Percentiles rank a stretch among this genome's conserved stretches.
Evolutionary conservation across 1,139 yeast species (phyloP).

Genomic region (Yamadazyma dushanensis): DNA sequence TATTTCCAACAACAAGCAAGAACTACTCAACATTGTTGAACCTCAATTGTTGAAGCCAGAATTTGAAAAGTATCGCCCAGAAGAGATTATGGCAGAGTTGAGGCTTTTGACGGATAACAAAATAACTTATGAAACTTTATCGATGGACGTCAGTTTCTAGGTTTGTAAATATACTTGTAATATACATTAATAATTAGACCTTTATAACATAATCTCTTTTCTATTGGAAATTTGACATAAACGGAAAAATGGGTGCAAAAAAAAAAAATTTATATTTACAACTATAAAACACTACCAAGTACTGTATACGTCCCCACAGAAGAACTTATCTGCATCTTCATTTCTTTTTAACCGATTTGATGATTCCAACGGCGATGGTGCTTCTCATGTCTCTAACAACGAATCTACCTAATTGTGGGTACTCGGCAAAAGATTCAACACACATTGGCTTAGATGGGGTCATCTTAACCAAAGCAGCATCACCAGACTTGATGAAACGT

Average conservation of each 20-base stretch:
- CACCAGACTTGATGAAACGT: slow-evolving; percentile 48
- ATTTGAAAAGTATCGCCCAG: slow-evolving; percentile 9
- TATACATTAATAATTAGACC: no score
- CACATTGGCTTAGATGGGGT: slow-evolving; percentile 96
- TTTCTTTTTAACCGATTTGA: slow-evolving; percentile 97
- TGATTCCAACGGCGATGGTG: slow-evolving; percentile 99
- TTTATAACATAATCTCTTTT: no score
- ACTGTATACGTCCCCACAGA: slow-evolving; percentile 84
- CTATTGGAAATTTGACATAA: no score
- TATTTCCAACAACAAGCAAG: slow-evolving; percentile 12
- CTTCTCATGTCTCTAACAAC: slow-evolving; percentile 99
- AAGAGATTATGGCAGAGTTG: slow-evolving; percentile 8
- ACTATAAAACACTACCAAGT: slow-evolving; percentile 1
- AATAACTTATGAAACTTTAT: slow-evolving; percentile 1
- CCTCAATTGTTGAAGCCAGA: slow-evolving; percentile 12
- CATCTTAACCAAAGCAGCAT: slow-evolving; percentile 73
- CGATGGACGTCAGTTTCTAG: slow-evolving; percentile 10
- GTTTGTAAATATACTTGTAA: slow-evolving; percentile 3
- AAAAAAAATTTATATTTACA: slow-evolving; percentile 1
- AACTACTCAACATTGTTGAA: slow-evolving; percentile 11
- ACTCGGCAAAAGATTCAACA: slow-evolving; percentile 94
- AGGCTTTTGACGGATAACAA: slow-evolving; percentile 5
- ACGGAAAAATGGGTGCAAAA: neutral
- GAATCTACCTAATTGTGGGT: slow-evolving; percentile 99
- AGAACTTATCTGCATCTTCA: slow-evolving; percentile 95